Evolutionary conservation across 305 asterid genomes (phyloP), one percentile per base, ranked within the genome.

Genomic region (Nicotiana rustica): DNA sequence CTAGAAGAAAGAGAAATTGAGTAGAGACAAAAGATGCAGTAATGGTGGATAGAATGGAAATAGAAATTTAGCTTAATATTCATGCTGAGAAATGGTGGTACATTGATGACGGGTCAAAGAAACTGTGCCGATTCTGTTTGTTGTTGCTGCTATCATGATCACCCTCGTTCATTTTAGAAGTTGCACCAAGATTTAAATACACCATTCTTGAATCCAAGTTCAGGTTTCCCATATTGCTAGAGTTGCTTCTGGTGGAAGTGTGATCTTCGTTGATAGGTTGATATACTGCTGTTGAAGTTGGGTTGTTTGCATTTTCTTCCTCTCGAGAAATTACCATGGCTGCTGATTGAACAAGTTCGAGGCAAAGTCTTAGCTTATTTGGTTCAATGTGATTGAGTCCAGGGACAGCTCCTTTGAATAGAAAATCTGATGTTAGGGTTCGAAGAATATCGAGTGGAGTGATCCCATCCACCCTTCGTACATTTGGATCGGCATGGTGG

Each of bases 401-500:
- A 0, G 97, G 98, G 7, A 93, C 93, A 0, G 98, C 98, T 3
- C 98, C 98, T 59, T 95, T 95, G 86, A 93, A 95, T 0, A 95
- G 78, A 29, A 95, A 95, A 82, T 95, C 98, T 3, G 98, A 95
- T 4, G 98, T 95, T 87, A 95, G 97, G 96, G 98, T 93, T 89
- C 97, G 84, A 2, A 95, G 92, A 1, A 93, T 90, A n/a, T 95
- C 98, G 31, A 93, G 80, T 1, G 98, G 98, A 6, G 98, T 93
- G 33, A 92, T 79, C n/a, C 96, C 98, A 25, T 93, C 98, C 0
- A 93, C 88, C 1, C 95, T 93, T 19, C 97, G 84, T 8, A 92
- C 96, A 61, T 91, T 92, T 0, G 98, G 98, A 19, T 95, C 96
- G 0, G 98, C 98, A 69, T 95, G 98, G 87, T 95, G 98, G 88